phyloP scores from a whole-genome alignment of 1,284 basidiomycete species.

The Puccinia horiana region DNA sequence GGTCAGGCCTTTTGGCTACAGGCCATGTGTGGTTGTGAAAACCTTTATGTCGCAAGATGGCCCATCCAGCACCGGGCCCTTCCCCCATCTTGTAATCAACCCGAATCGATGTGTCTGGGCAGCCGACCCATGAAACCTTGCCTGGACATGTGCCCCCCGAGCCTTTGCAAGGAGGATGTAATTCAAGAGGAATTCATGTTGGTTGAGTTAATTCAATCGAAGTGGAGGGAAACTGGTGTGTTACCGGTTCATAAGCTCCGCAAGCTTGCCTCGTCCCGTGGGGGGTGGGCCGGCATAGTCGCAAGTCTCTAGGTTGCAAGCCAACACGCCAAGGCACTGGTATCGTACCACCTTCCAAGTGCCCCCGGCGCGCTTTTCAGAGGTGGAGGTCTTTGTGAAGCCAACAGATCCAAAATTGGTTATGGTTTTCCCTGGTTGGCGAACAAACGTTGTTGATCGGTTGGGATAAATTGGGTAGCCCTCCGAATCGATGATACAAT shows the following conservation, averaged over 20 bases:
- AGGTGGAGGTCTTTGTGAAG: neutral
- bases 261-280: neutral
- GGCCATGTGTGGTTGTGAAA: neutral
- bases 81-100: neutral
- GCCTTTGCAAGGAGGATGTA: neutral
- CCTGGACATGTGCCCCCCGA: neutral
- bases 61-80: neutral
- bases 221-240: neutral
- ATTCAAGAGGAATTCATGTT: neutral
- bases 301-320: neutral
- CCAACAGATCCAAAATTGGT: neutral
- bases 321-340: neutral
- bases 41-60: neutral
- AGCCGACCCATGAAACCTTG: neutral
- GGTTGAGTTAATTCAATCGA: neutral
- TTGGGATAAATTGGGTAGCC: neutral
- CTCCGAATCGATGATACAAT: neutral
- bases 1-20: neutral
- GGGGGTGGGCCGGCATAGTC: neutral
- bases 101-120: neutral
- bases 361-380: neutral
- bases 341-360: neutral
- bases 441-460: neutral
- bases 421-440: neutral
- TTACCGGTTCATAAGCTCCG: neutral